Conservation (phyloP, 139 green algal species). For the Picochlorum sp. region DNA sequence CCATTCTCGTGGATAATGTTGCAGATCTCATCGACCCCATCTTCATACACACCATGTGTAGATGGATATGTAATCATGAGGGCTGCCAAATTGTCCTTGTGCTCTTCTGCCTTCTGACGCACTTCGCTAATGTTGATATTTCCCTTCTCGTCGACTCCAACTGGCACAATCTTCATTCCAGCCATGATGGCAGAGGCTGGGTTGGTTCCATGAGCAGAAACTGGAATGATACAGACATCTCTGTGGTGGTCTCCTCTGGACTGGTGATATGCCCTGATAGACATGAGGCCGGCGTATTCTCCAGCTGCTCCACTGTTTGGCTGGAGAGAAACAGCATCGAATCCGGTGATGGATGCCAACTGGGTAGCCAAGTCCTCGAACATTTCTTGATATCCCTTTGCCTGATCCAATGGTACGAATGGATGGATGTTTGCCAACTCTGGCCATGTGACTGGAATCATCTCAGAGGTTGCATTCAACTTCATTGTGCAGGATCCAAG, state of each 20-base stretch:
- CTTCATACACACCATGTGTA: slow-evolving; percentile 97
- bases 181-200: slow-evolving; percentile 93
- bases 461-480: slow-evolving; percentile 93
- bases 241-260: slow-evolving; percentile 71
- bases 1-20: slow-evolving; percentile 87
- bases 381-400: slow-evolving; percentile 90
- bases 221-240: slow-evolving; percentile 98
- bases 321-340: slow-evolving; percentile 95
- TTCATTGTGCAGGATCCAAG: slow-evolving; percentile 99
- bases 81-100: slow-evolving; percentile 88
- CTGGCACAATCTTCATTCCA: slow-evolving; percentile 91
- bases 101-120: slow-evolving; percentile 68
- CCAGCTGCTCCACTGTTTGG: slow-evolving; percentile 91
- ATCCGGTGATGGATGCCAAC: slow-evolving; percentile 94
- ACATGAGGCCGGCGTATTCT: slow-evolving; percentile 98
- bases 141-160: slow-evolving; percentile 71
- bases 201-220: slow-evolving; percentile 96
- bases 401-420: slow-evolving; percentile 82
- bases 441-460: slow-evolving; percentile 97
- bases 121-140: slow-evolving; percentile 95
- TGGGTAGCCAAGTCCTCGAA: slow-evolving; percentile 85
- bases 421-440: slow-evolving; percentile 96
- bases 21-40: slow-evolving; percentile 95
- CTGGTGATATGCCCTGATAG: slow-evolving; percentile 93
- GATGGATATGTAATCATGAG: slow-evolving; percentile 99